These are phyloP conservation scores for Penicillium sp. DNA, from an alignment of 2,329 filamentous ascomycete genomes.

Conservation along the genomic window DNA sequence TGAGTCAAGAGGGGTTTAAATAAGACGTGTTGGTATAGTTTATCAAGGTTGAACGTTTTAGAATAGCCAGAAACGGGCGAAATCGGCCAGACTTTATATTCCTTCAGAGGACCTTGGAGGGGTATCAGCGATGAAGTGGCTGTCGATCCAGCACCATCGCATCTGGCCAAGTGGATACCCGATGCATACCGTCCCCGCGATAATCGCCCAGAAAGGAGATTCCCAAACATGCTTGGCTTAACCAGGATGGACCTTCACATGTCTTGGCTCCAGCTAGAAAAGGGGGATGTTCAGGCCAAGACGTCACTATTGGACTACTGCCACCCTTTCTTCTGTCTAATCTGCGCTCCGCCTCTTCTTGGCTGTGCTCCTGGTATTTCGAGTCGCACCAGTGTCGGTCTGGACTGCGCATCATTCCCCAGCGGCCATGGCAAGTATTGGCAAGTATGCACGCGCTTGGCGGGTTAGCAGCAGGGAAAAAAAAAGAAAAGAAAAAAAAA, in stretches of 20 bases:
- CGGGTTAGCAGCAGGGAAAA: background rate
- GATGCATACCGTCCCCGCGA: constrained; percentile 21
- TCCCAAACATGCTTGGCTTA: constrained; percentile 16
- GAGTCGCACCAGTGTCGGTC: constrained; percentile 8
- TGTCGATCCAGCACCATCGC: constrained; percentile 28
- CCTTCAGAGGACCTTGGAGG: constrained; percentile 16
- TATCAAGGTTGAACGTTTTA: background rate
- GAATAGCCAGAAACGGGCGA: constrained; percentile 6
- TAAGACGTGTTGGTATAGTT: background rate
- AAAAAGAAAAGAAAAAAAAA: too few species aligned
- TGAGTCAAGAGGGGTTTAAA: background rate
- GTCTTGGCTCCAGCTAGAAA: constrained; percentile 25
- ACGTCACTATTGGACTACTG: constrained; percentile 29
- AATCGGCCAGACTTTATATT: constrained; percentile 29
- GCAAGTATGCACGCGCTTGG: constrained; percentile 13
- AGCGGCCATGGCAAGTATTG: constrained; percentile 12
- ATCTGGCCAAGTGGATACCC: constrained; percentile 22
- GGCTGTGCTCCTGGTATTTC: constrained; percentile 17
- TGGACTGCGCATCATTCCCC: constrained; percentile 15
- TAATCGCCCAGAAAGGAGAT: constrained; percentile 20
- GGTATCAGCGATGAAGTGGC: constrained; percentile 23
- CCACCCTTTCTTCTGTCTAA: constrained; percentile 19
- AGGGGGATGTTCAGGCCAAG: constrained; percentile 20
- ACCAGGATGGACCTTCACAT: constrained; percentile 21
- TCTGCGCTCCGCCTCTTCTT: constrained; percentile 27